Evolutionary conservation across 2,329 filamentous ascomycete species (phyloP).

Genomic region (Diaporthe amygdali): DNA sequence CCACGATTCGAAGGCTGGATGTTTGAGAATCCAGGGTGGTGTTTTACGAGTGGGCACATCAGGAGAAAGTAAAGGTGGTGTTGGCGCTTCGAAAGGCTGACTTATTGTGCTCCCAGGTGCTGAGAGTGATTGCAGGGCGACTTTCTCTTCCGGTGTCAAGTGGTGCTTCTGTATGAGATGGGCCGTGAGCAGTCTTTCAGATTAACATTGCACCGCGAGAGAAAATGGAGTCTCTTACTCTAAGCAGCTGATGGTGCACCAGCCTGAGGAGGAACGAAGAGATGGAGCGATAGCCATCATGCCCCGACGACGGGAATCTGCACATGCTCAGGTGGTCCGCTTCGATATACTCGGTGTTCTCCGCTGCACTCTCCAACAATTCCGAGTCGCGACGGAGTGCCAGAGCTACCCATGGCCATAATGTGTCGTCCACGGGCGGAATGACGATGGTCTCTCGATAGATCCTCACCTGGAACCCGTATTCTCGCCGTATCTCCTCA

Average conservation of each 20-base stretch:
- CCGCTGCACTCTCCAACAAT: slow-evolving; percentile 36
- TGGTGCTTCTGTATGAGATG: neutral
- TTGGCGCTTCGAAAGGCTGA: neutral
- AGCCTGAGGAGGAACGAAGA: slow-evolving; percentile 27
- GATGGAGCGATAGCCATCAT: slow-evolving; percentile 34
- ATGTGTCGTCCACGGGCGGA: slow-evolving; percentile 1
- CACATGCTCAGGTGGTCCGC: slow-evolving; percentile 47
- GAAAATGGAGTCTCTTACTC: slow-evolving; percentile 23
- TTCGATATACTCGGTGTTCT: slow-evolving; percentile 39
- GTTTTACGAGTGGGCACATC: slow-evolving; percentile 33
- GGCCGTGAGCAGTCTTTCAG: neutral
- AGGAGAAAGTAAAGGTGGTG: slow-evolving; percentile 20
- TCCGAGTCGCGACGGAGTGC: slow-evolving; percentile 33
- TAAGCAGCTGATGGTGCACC: slow-evolving; percentile 31
- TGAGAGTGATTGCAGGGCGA: slow-evolving; percentile 30
- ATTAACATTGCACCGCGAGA: too few relatives aligned
- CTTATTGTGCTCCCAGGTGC: slow-evolving; percentile 26
- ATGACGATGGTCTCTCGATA: slow-evolving; percentile 33
- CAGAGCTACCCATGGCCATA: neutral
- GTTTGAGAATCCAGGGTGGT: slow-evolving; percentile 38
- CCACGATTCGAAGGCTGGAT: slow-evolving; percentile 38
- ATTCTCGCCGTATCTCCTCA: slow-evolving; percentile 36
- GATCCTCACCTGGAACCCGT: slow-evolving; percentile 39
- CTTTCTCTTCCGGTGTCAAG: slow-evolving; percentile 2
- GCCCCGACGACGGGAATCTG: slow-evolving; percentile 39